These are phyloP conservation scores for Chloromonas sp. DNA, from an alignment of 163 green algal genomes.

Conservation along the genomic window DNA sequence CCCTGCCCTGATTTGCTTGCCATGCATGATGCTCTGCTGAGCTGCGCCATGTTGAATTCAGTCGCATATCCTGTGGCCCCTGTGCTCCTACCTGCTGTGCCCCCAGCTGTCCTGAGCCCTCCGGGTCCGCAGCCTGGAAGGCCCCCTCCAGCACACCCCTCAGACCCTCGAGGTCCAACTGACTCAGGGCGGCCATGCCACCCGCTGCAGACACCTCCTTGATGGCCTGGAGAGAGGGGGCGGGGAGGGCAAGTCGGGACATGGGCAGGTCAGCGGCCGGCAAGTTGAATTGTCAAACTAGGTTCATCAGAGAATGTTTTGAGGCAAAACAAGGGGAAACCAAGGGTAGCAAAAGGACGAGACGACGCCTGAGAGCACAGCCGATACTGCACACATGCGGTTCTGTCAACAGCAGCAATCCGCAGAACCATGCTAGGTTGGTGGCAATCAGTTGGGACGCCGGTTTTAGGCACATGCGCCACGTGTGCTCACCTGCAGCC, in stretches of 20 bases:
- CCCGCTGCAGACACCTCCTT: slow-evolving; percentile 25
- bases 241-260: too few relatives aligned
- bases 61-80: too few relatives aligned
- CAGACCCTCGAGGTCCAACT: slow-evolving; percentile 33
- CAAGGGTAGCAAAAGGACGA: too few relatives aligned
- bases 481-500: slow-evolving; percentile 18
- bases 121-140: slow-evolving; percentile 20
- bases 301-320: background rate
- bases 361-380: too few relatives aligned
- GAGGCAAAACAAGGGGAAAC: background rate
- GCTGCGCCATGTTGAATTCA: too few relatives aligned
- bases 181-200: slow-evolving; percentile 22
- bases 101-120: slow-evolving; percentile 24
- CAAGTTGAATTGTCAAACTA: background rate
- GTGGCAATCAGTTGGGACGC: background rate
- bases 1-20: too few relatives aligned
- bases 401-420: too few relatives aligned
- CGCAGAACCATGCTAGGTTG: too few relatives aligned
- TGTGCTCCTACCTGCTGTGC: too few relatives aligned
- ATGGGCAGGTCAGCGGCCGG: too few relatives aligned
- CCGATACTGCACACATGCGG: too few relatives aligned
- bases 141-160: slow-evolving; percentile 21
- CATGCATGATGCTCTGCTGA: too few relatives aligned
- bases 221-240: slow-evolving; percentile 15
- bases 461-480: background rate